Conservation (phyloP, 2,329 filamentous ascomycete genomes). For the Colletotrichum lupini region DNA sequence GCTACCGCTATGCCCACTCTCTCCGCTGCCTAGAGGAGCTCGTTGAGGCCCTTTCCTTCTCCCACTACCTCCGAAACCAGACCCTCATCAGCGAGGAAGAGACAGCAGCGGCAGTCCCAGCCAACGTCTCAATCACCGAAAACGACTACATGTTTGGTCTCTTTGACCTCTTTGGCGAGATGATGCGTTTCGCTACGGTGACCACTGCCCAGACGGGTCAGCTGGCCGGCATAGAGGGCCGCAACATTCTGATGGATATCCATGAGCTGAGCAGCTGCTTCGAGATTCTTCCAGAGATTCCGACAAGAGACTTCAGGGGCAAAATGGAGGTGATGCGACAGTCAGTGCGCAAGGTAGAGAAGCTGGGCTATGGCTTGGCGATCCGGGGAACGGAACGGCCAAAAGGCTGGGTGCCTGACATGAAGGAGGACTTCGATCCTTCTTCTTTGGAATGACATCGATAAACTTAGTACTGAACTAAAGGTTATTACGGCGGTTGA, state of each 20-base stretch:
- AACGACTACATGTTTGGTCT: slow-evolving; percentile 92
- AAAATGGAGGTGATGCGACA: slow-evolving; percentile 89
- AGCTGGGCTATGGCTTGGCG: slow-evolving; percentile 85
- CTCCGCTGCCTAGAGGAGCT: slow-evolving; percentile 93
- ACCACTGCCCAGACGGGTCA: slow-evolving; percentile 80
- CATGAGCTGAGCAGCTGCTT: slow-evolving; percentile 81
- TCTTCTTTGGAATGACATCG: neutral
- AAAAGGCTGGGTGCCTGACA: slow-evolving; percentile 90
- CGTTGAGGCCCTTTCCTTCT: slow-evolving; percentile 90
- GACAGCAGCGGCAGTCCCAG: slow-evolving; percentile 60
- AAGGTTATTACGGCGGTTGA: too few relatives aligned
- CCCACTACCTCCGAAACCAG: slow-evolving; percentile 86
- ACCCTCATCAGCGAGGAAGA: slow-evolving; percentile 76
- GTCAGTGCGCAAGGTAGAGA: slow-evolving; percentile 95
- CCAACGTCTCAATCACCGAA: slow-evolving; percentile 73
- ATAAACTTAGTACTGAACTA: too few relatives aligned
- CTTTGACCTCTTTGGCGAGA: slow-evolving; percentile 93
- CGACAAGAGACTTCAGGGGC: slow-evolving; percentile 69
- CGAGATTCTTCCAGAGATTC: slow-evolving; percentile 75
- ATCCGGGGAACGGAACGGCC: slow-evolving; percentile 90
- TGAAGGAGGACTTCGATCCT: slow-evolving; percentile 49
- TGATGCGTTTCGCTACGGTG: slow-evolving; percentile 97
- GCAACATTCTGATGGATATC: slow-evolving; percentile 83
- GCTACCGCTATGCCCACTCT: slow-evolving; percentile 82
- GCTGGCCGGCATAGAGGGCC: slow-evolving; percentile 50